Percentiles rank a stretch among this genome's conserved stretches.
Evolutionary conservation across 2,329 filamentous ascomycete genomes (phyloP).

Genomic region (Cyclaneusma minus): DNA sequence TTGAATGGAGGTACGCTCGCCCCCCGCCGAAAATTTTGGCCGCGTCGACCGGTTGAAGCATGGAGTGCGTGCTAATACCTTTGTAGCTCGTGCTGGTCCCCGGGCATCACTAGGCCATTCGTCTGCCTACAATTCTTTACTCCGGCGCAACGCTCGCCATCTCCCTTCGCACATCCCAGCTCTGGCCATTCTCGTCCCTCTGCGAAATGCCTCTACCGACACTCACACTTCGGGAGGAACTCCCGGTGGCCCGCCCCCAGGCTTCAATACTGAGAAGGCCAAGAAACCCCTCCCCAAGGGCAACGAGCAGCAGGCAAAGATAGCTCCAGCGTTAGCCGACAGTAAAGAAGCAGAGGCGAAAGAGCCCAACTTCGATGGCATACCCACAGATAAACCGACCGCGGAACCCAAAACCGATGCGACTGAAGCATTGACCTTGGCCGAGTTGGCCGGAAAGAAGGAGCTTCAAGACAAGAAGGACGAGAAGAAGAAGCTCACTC

Average conservation of each 20-base stretch:
- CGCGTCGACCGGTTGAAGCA: too few relatives aligned
- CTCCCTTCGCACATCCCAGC: conserved; percentile 24
- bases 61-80: too few relatives aligned
- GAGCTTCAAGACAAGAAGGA: conserved; percentile 51
- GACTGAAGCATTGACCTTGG: conserved; percentile 23
- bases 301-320: conserved; percentile 15
- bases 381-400: conserved; percentile 12
- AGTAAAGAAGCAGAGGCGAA: conserved; percentile 9
- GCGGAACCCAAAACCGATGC: conserved; percentile 18
- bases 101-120: conserved; percentile 13
- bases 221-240: conserved; percentile 31
- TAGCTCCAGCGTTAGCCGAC: conserved; percentile 13
- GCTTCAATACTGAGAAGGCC: conserved; percentile 54
- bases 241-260: conserved; percentile 45
- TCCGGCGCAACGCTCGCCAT: conserved; percentile 17
- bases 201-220: conserved; percentile 41
- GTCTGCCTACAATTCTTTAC: conserved; percentile 16
- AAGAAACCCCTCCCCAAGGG: conserved; percentile 42
- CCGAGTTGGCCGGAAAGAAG: conserved; percentile 49
- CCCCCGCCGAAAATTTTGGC: conserved; percentile 1
- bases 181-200: conserved; percentile 39
- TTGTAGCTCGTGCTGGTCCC: conserved; percentile 15
- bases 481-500: conserved; percentile 71
- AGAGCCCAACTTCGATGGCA: background rate
- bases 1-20: conserved; percentile 13